Evolutionary conservation across 1,284 basidiomycete genomes (phyloP).

Genomic region (Naganishia sp.): DNA sequence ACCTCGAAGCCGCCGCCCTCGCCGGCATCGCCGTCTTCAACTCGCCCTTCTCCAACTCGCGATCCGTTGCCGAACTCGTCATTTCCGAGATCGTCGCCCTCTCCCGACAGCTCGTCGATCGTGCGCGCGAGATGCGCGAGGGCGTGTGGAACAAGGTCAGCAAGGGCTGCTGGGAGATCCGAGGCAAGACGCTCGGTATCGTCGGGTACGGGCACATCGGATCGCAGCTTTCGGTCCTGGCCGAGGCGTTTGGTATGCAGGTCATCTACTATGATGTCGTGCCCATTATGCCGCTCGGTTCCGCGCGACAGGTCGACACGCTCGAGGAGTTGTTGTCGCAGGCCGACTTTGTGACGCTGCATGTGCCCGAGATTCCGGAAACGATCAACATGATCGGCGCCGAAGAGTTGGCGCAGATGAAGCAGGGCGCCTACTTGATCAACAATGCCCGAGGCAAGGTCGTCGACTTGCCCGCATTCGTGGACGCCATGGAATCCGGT

Average conservation of each 20-base stretch:
- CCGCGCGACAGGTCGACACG: slow-evolving; percentile 82
- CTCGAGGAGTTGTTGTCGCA: slow-evolving; percentile 74
- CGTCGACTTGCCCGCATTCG: slow-evolving; percentile 89
- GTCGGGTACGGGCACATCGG: slow-evolving; percentile 99
- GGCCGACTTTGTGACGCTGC: slow-evolving; percentile 93
- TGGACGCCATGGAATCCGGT: slow-evolving; percentile 75
- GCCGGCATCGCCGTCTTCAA: slow-evolving; percentile 98
- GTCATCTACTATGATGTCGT: slow-evolving; percentile 95
- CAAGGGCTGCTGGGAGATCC: slow-evolving; percentile 96
- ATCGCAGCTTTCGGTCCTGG: slow-evolving; percentile 92
- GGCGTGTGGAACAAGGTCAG: slow-evolving; percentile 99
- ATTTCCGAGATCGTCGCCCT: slow-evolving; percentile 91
- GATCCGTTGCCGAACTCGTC: slow-evolving; percentile 97
- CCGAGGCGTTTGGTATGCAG: slow-evolving; percentile 93
- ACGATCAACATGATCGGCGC: slow-evolving; percentile 90
- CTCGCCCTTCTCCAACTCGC: slow-evolving; percentile 99
- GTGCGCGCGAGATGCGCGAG: slow-evolving; percentile 79
- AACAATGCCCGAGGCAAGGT: slow-evolving; percentile 97
- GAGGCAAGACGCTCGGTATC: slow-evolving; percentile 97
- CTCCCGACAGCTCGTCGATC: slow-evolving; percentile 91
- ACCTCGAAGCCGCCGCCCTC: slow-evolving; percentile 77
- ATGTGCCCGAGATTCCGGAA: slow-evolving; percentile 95
- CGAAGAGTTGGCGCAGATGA: slow-evolving; percentile 83
- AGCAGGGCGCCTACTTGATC: slow-evolving; percentile 90
- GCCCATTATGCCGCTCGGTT: slow-evolving; percentile 97